Percentiles rank a stretch among this genome's conserved stretches.
phyloP scores from a whole-genome alignment of 2,329 filamentous ascomycete species.

The Epichloe amarillans region DNA sequence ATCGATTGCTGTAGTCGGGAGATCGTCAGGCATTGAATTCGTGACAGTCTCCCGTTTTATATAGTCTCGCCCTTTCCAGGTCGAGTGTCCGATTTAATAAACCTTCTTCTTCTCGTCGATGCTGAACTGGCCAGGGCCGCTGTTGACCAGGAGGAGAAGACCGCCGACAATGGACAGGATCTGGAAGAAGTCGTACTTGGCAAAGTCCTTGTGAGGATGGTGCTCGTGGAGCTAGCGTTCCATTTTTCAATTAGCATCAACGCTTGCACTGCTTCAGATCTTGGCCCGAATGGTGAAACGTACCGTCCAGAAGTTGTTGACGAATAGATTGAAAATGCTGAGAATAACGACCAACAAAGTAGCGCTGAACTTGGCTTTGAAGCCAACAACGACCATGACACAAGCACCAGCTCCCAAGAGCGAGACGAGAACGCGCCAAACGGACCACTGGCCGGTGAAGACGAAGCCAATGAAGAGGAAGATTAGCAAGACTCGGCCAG shows the following conservation, averaged over 20 bases:
- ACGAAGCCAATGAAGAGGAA: conserved; percentile 97
- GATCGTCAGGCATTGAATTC: conserved; percentile 8
- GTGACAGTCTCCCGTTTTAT: neutral
- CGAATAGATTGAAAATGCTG: conserved; percentile 89
- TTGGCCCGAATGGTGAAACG: conserved; percentile 22
- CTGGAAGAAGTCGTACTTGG: conserved; percentile 99
- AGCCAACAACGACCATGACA: conserved; percentile 96
- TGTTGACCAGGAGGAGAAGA: conserved; percentile 93
- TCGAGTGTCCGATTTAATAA: conserved; percentile 44
- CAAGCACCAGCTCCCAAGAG: conserved; percentile 79
- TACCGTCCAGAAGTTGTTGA: conserved; percentile 99
- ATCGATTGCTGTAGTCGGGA: neutral
- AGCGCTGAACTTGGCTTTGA: conserved; percentile 99
- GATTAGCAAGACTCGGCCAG: conserved; percentile 86
- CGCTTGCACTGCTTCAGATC: neutral
- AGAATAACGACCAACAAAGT: conserved; percentile 89
- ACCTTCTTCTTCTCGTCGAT: conserved; percentile 99
- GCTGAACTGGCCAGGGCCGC: conserved; percentile 92
- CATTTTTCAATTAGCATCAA: neutral
- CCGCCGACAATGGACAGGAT: conserved; percentile 97
- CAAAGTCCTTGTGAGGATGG: conserved; percentile 99
- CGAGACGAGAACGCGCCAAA: conserved; percentile 78
- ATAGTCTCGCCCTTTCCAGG: neutral
- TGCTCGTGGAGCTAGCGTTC: conserved; percentile 69
- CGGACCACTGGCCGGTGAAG: conserved; percentile 83